These are phyloP conservation scores for Globisporangium cylindrosporum DNA, from an alignment of 352 stramenopile species.

Conservation along the genomic window DNA sequence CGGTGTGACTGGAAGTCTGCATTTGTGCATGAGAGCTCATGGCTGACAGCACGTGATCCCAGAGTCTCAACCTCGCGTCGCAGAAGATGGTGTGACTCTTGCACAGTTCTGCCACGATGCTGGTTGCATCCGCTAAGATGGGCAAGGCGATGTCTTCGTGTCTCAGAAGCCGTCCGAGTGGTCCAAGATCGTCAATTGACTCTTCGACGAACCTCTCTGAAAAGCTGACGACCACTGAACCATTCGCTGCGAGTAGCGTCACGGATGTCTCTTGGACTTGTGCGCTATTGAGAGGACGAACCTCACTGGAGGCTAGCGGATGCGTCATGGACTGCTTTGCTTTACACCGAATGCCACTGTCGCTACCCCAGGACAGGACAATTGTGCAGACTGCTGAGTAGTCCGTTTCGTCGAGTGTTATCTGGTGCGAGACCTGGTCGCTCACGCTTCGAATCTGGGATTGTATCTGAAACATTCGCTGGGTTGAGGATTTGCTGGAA, in stretches of 20 bases:
- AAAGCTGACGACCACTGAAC: not conserved
- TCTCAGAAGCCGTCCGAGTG: constrained; percentile 20
- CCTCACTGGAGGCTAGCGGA: not conserved
- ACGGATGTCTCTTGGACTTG: not conserved
- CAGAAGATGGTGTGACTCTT: constrained; percentile 30
- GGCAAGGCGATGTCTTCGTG: not conserved
- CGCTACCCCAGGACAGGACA: not conserved
- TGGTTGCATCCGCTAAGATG: constrained; percentile 17
- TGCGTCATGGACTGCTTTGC: constrained; percentile 3
- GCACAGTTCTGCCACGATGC: constrained; percentile 26
- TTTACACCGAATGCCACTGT: not conserved
- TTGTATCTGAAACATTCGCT: constrained; percentile 9
- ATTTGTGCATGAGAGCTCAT: constrained; percentile 11
- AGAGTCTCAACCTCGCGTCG: constrained; percentile 10
- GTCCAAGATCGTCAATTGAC: constrained; percentile 4
- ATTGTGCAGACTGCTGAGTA: not conserved
- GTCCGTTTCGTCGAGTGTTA: constrained; percentile 9
- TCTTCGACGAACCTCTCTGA: constrained; percentile 6
- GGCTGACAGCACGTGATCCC: constrained; percentile 20
- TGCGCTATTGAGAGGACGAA: not conserved
- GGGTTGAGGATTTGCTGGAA: not conserved
- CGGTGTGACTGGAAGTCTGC: not conserved
- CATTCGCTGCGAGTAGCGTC: not conserved
- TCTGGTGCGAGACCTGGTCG: not conserved
- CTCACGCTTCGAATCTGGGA: not conserved